These are phyloP conservation scores for Hemerocallis citrina DNA, from an alignment of 106 monocot species.

Conservation along the genomic window DNA sequence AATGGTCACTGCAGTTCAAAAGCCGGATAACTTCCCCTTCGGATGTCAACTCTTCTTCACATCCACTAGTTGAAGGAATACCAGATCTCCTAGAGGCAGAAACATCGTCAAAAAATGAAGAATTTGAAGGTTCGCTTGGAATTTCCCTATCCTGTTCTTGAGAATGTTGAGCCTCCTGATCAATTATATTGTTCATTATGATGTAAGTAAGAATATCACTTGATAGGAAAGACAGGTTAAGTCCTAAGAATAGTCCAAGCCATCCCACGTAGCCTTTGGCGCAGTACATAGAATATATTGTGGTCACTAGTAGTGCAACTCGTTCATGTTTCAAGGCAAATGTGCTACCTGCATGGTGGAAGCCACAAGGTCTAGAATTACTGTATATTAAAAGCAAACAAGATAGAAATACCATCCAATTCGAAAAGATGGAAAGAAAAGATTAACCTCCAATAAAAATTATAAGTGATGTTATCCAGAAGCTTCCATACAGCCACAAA, in stretches of 20 bases:
- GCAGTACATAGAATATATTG: constrained; percentile 73
- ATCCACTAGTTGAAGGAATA: constrained; percentile 82
- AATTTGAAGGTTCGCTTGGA: constrained; percentile 23
- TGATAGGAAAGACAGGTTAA: constrained; percentile 88
- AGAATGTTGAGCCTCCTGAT: constrained; percentile 29
- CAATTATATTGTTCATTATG: constrained; percentile 48
- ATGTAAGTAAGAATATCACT: constrained; percentile 66
- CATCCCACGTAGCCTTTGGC: constrained; percentile 71
- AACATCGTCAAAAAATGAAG: constrained; percentile 27
- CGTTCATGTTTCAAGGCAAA: constrained; percentile 65
- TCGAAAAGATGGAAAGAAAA: constrained; percentile 3
- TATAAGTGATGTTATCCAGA: constrained; percentile 73
- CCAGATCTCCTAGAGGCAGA: constrained; percentile 23
- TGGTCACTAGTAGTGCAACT: constrained; percentile 55
- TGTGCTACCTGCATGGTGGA: constrained; percentile 37
- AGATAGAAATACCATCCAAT: background rate
- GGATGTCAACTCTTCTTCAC: constrained; percentile 68
- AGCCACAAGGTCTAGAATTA: background rate
- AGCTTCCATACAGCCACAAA: constrained; percentile 84
- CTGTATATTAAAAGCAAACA: background rate
- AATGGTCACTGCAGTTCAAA: constrained; percentile 84
- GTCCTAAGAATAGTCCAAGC: constrained; percentile 70
- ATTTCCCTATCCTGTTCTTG: constrained; percentile 22
- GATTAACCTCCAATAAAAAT: constrained; percentile 57
- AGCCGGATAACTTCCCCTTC: constrained; percentile 88